phyloP scores from a whole-genome alignment of 2,329 filamentous ascomycete genomes.

The Pleurostoma richardsiae region DNA sequence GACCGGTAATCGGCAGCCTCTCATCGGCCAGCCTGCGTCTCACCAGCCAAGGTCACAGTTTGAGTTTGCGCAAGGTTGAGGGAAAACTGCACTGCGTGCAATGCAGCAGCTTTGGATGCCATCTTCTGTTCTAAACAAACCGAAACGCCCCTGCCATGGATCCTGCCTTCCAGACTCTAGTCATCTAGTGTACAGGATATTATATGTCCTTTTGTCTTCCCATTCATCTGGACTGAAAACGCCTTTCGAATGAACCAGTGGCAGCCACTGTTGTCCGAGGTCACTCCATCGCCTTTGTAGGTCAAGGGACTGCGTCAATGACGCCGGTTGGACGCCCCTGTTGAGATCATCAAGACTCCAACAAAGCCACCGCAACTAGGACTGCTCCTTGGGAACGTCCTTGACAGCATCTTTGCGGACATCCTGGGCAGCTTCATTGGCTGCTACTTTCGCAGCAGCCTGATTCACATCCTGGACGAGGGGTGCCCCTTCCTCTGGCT shows the following conservation, averaged over 20 bases:
- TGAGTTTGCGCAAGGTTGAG: no score
- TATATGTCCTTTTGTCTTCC: not conserved
- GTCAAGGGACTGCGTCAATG: no score
- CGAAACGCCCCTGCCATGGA: not conserved
- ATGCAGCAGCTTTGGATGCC: no score
- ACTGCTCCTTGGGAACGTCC: not conserved
- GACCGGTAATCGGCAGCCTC: no score
- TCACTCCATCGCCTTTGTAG: no score
- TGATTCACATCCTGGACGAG: slow-evolving; percentile 5
- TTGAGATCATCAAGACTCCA: no score
- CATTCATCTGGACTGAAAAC: not conserved
- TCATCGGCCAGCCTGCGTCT: no score
- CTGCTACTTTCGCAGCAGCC: not conserved
- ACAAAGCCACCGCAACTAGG: no score
- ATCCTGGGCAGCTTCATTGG: not conserved
- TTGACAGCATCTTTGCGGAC: not conserved
- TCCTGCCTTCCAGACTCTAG: not conserved
- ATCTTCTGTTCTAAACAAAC: not conserved
- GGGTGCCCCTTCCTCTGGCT: slow-evolving; percentile 15
- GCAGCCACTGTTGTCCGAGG: no score
- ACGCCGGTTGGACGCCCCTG: no score
- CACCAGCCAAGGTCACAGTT: no score
- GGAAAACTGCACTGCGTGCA: no score
- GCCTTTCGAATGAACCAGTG: not conserved
- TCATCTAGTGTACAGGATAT: not conserved